Base-by-base conservation (phyloP, 352 stramenopile genomes). In the Globisporangium spiculum region DNA sequence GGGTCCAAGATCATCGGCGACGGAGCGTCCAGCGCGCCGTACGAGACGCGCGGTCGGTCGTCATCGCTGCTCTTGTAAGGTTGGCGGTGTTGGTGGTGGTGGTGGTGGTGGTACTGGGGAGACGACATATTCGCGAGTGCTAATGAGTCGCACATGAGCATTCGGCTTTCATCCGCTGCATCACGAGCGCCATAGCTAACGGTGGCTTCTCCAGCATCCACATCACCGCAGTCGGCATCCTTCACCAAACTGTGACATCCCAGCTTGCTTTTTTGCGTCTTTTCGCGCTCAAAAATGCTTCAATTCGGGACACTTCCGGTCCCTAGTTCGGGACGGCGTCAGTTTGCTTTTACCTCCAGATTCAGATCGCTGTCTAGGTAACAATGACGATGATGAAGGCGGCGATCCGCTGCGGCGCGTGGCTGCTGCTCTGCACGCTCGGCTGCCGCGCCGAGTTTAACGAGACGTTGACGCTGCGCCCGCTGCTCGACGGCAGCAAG, bases 381-480 rank as follows among this genome's bases (percentile, higher is more conserved):
- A 61, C 4, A 3, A 32, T 61, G 56, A 46, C 38, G 38, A 22
- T 48, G 27, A 20, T 48, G 56, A 61, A 48, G 56, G 36, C 53
- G 26, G 54, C 50, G 26, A 32, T 53, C 5, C 24, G 61, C 41
- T 70, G 46, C 38, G 48, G 38, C 12, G 59, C 61, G 30, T 57
- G 46, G 46, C 55, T 81, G 46, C 30, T 75, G 64, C 58, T 72
- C 34, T 58, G 26, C n/a, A 38, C 18, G 16, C 4, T 48, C 26
- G 55, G 50, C 24, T 61, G 30, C 16, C 26, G 32, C 27, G 78
- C 73, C 6, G 59, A 66, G n/a, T 88, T 82, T 66, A 78, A 73
- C 6, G 86, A 94, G 71, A 63, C 63, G 1, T 60, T 94, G 53
- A 74, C 65, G 26, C 48, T 94, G 27, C 84, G 84, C 24, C 71